Evolutionary conservation across 2,329 filamentous ascomycete species (phyloP), one percentile per base, ranked within the genome.

Genomic region (Xylariales sp.): DNA sequence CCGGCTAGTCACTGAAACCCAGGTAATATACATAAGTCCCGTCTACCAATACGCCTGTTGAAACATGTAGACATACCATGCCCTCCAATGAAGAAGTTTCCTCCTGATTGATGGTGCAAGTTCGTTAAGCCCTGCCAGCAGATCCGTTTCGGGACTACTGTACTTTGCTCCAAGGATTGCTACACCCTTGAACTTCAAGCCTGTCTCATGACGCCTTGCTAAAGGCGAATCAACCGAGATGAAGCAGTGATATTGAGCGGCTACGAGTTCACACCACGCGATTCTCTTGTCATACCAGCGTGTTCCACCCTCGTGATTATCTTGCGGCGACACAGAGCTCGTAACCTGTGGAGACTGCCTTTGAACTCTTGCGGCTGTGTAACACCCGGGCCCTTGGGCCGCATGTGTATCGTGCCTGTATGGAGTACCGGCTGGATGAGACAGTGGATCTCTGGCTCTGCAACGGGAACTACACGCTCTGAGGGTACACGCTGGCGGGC

Each of bases 401-500:
- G 49, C 48, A 48, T 55, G 59, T 43, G 41, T 58, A 57, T 64
- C 32, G 32, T 52, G 41, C 62, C 52, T 52, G 49, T 41, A 43
- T 45, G 41, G 16, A 36, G 30, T 54, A 49, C 43, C 12, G 56
- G 61, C 65, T 53, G 23, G 58, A 39, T 41, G 41, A n/a, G 53
- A 57, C 54, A 23, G 53, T 64, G 45, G 34, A 58, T 66, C 34
- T 60, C 49, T 30, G 23, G 28, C 53, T 57, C 23, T 43, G 16
- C 53, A 62, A 62, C n/a, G 18, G 46, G 45, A 46, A 48, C 70
- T 78, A 87, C 73, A 87, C 84, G 76, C 86, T 88, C 76, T 88
- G 86, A 50, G 86, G 86, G 62, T 86, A 83, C 48, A 88, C 83
- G 71, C 80, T 83, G 28, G 86, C 86, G 68, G 86, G 86, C 86